Base-by-base conservation (phyloP, 2,329 filamentous ascomycete species). In the Exophiala aquamarina region DNA sequence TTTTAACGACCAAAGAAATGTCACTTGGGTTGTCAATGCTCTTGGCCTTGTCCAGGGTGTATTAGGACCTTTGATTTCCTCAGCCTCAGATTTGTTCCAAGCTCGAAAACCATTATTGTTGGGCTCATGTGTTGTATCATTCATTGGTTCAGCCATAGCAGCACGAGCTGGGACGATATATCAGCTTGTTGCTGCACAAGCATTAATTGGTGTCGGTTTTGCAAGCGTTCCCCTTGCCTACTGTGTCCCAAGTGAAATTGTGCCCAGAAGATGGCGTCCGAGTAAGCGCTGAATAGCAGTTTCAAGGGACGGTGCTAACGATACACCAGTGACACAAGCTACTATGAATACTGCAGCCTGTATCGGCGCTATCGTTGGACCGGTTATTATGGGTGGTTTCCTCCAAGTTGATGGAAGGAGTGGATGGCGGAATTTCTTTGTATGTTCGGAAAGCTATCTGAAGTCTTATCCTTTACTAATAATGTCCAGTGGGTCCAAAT, bases 41-140 rank as follows among this genome's bases (percentile, higher is more conserved):
- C 33, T 49, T 3, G 37, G 38, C 19, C 17, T 52, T 10, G 44
- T 44, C 7, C 44, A 52, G 31, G 49, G 38, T 11, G 49, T 52
- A n/a, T 15, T 52, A 2, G 14, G 28, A 18, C 49, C 49, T 18
- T 13, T 52, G n/a, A 36, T 52, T 18, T 43, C 44, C 11, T 48
- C 44, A 3, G 44, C 44, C 7, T 48, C 49, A 15, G 49, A 52
- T 33, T 44, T 37, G 10, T 52, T 52, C 20, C 49, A 52, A 32
- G 44, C 44, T 21, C 43, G 49, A 17, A 52, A 52, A 20, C 21
- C 20, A 13, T 31, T 52, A 29, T 19, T 52, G 5, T 21, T 47
- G 14, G 44, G 38, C 5, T 31, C 18, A 19, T 42, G 18, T 26
- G 15, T 47, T 6, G 19, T 47, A 4, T 33, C 44, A 6, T 52